phyloP scores from a whole-genome alignment of 345 rosid species.

The Abelmoschus esculentus region DNA sequence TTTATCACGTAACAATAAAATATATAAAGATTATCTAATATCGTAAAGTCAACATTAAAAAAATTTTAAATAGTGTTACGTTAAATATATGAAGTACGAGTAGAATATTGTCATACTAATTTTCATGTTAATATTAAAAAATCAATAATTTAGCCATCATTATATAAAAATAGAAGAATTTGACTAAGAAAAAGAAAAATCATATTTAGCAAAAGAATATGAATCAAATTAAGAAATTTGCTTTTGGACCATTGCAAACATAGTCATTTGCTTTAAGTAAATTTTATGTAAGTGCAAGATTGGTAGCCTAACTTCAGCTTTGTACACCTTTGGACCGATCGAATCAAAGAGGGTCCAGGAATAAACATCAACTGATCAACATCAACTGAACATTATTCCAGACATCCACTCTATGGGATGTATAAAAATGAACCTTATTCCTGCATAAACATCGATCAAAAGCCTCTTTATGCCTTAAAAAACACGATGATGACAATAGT shows the following conservation, averaged over 20 bases:
- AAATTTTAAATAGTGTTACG: too few relatives aligned
- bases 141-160: too few relatives aligned
- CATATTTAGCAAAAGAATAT: too few relatives aligned
- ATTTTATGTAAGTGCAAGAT: neutral
- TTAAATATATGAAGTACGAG: too few relatives aligned
- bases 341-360: slow-evolving; percentile 15
- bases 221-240: neutral
- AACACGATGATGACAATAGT: slow-evolving; percentile 6
- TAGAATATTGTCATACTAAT: too few relatives aligned
- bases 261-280: slow-evolving; percentile 11
- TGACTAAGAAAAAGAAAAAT: too few relatives aligned
- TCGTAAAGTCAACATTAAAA: too few relatives aligned
- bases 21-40: too few relatives aligned
- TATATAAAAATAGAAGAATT: too few relatives aligned
- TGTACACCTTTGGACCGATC: slow-evolving; percentile 11
- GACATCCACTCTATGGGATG: slow-evolving; percentile 16
- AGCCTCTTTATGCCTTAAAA: slow-evolving; percentile 54
- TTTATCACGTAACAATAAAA: too few relatives aligned
- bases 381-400: slow-evolving; percentile 19
- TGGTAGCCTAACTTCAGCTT: neutral
- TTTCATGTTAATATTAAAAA: too few relatives aligned
- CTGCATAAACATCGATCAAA: neutral
- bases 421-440: slow-evolving; percentile 19
- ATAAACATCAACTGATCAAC: neutral
- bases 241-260: slow-evolving; percentile 10